phyloP scores from a whole-genome alignment of 768 basidiomycete species.

The Cystobasidium ongulense region DNA sequence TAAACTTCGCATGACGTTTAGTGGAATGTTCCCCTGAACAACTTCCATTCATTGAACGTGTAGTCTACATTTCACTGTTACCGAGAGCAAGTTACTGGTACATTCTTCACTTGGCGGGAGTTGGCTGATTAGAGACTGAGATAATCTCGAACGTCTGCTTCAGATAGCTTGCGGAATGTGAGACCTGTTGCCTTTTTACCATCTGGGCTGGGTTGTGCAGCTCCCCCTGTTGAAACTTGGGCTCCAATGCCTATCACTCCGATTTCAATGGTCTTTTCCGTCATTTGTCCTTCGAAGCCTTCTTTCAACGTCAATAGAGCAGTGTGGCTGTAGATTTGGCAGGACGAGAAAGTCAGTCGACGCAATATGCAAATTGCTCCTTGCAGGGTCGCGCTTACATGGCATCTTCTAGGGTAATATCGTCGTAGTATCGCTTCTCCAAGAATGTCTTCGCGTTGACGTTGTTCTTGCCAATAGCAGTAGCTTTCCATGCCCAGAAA shows the following conservation, averaged over 20 bases:
- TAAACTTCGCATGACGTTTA: too few species aligned
- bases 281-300: slow-evolving; percentile 99
- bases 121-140: slow-evolving; percentile 6
- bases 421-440: slow-evolving; percentile 75
- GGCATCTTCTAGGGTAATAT: slow-evolving; percentile 40
- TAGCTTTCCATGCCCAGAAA: slow-evolving; percentile 99
- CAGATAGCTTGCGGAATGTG: slow-evolving; percentile 87
- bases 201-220: slow-evolving; percentile 55
- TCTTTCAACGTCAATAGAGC: slow-evolving; percentile 95
- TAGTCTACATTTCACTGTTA: too few species aligned
- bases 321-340: slow-evolving; percentile 96
- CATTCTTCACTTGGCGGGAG: too few species aligned
- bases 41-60: too few species aligned
- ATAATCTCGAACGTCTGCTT: slow-evolving; percentile 96
- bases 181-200: slow-evolving; percentile 49
- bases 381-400: slow-evolving; percentile 14
- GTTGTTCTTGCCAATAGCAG: slow-evolving; percentile 98
- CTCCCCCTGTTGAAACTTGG: slow-evolving; percentile 55
- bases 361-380: too few species aligned
- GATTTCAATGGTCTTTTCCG: slow-evolving; percentile 98
- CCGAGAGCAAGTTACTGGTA: too few species aligned
- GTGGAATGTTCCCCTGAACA: too few species aligned
- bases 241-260: slow-evolving; percentile 89
- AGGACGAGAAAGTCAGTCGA: too few species aligned
- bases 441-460: slow-evolving; percentile 98